Conservation (phyloP, 768 basidiomycete species). For the Phaeotremella fagi region DNA sequence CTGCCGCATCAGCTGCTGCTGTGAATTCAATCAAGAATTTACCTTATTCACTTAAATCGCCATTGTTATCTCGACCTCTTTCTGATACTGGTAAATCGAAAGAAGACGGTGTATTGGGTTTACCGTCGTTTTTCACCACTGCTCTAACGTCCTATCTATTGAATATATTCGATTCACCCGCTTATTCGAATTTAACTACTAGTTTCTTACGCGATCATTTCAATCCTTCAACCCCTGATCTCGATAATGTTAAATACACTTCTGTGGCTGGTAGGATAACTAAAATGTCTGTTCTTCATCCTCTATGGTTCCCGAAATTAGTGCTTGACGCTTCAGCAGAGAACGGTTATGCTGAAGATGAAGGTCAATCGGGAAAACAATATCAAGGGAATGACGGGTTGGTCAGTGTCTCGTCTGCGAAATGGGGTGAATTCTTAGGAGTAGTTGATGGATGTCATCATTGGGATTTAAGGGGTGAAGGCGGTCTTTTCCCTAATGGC, state of each 20-base stretch:
- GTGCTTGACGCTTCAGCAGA: constrained; percentile 81
- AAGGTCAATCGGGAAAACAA: constrained; percentile 40
- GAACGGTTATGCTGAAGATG: constrained; percentile 52
- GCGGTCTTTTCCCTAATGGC: constrained; percentile 54
- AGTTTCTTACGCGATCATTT: constrained; percentile 57
- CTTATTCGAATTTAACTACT: constrained; percentile 89
- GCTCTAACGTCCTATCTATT: constrained; percentile 83
- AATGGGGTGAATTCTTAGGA: constrained; percentile 95
- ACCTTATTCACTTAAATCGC: constrained; percentile 52
- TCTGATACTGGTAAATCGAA: constrained; percentile 11
- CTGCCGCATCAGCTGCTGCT: constrained; percentile 30
- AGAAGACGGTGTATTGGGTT: constrained; percentile 39
- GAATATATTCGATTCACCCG: constrained; percentile 87
- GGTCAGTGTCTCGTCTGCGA: constrained; percentile 74
- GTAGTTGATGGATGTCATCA: constrained; percentile 86
- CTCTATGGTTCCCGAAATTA: constrained; percentile 93
- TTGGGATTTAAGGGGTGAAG: constrained; percentile 88
- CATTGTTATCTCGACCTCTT: constrained; percentile 48
- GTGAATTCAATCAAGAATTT: constrained; percentile 14
- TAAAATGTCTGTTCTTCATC: constrained; percentile 57
- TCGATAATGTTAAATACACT: constrained; percentile 79
- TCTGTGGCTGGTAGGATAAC: constrained; percentile 76
- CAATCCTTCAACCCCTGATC: constrained; percentile 58
- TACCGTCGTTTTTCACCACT: constrained; percentile 63
- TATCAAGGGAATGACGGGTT: constrained; percentile 78